These are phyloP conservation scores for Zymoseptoria tritici DNA, from an alignment of 2,329 filamentous ascomycete genomes.

Conservation along the genomic window DNA sequence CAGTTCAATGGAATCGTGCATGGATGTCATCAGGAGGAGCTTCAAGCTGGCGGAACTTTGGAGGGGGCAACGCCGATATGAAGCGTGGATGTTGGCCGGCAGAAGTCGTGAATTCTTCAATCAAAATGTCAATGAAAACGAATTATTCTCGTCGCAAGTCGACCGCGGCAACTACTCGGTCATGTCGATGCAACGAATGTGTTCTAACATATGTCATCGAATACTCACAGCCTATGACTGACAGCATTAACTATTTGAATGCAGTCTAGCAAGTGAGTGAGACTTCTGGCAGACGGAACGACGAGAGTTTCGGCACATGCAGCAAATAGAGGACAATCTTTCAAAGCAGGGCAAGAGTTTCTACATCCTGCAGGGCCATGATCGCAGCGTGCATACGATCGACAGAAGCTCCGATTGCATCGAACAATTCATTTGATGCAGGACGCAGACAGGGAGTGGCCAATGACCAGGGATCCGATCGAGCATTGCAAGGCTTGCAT, in stretches of 20 bases:
- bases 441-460: not conserved
- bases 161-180: too few relatives aligned
- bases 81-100: not conserved
- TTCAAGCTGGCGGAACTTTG: not conserved
- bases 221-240: not conserved
- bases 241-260: not conserved
- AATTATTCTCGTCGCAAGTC: too few relatives aligned
- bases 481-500: not conserved
- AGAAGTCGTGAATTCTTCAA: not conserved
- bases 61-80: not conserved
- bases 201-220: not conserved
- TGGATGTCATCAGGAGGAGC: not conserved
- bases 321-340: not conserved
- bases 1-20: not conserved
- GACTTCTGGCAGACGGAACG: not conserved
- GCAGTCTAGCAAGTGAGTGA: not conserved
- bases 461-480: not conserved
- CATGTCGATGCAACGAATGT: too few relatives aligned
- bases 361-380: not conserved
- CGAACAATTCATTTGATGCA: not conserved
- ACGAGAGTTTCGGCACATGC: not conserved
- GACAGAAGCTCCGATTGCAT: not conserved
- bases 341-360: not conserved
- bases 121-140: too few relatives aligned
- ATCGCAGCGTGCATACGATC: not conserved